phyloP scores from a whole-genome alignment of 768 basidiomycete species.

The Hypsizygus marmoreus region DNA sequence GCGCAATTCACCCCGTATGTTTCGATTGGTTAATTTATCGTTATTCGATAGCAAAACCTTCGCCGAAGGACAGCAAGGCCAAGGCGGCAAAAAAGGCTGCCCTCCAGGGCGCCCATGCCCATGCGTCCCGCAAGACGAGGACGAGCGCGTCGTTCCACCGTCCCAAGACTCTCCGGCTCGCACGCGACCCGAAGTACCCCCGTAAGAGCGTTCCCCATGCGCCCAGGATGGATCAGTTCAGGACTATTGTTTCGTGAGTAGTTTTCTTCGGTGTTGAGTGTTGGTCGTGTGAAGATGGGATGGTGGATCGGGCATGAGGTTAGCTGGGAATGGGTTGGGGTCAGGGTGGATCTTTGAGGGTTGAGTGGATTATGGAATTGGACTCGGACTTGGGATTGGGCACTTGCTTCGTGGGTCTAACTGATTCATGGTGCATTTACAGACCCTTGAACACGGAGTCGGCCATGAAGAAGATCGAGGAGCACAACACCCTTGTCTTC shows the following conservation, averaged over 20 bases:
- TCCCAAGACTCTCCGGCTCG: constrained; percentile 87
- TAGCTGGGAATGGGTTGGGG: not conserved
- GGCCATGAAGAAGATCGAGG: constrained; percentile 99
- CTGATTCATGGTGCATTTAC: constrained; percentile 5
- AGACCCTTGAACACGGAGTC: constrained; percentile 93
- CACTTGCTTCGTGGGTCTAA: not conserved
- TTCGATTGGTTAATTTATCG: not conserved
- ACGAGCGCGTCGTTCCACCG: constrained; percentile 92
- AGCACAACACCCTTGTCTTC: constrained; percentile 99
- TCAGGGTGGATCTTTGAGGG: not conserved
- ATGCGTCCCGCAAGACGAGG: constrained; percentile 78
- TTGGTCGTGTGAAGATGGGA: not conserved
- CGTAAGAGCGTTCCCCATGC: constrained; percentile 91
- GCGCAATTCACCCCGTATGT: not conserved
- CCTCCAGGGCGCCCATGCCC: constrained; percentile 81
- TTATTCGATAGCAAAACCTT: constrained; percentile 26
- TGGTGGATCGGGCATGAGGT: not conserved
- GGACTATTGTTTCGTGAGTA: constrained; percentile 87
- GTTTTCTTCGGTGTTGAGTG: not conserved
- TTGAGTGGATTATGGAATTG: not conserved
- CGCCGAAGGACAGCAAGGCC: constrained; percentile 66
- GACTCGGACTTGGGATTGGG: not conserved
- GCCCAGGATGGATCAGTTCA: constrained; percentile 95
- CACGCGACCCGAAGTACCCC: constrained; percentile 90
- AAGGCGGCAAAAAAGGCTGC: constrained; percentile 97